These are phyloP conservation scores for Sanghuangporus weigelae DNA, from an alignment of 1,284 basidiomycete genomes.

Conservation along the genomic window DNA sequence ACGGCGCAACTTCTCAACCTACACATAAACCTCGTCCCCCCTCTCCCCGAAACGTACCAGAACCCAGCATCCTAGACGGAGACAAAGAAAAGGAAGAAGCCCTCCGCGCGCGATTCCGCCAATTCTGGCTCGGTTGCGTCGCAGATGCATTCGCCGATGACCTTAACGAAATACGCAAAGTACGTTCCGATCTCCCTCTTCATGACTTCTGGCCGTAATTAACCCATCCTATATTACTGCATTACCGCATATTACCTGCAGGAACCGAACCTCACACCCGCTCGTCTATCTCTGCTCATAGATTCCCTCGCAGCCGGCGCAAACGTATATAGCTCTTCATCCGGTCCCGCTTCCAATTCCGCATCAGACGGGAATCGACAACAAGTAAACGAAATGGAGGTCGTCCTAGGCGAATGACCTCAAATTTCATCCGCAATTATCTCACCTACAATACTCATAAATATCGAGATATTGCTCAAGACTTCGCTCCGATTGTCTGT, in stretches of 20 bases:
- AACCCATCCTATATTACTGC: neutral
- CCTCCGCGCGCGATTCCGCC: constrained; percentile 60
- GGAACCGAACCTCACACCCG: constrained; percentile 66
- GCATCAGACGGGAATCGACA: constrained; percentile 26
- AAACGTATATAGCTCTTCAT: constrained; percentile 53
- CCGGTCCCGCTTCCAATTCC: constrained; percentile 24
- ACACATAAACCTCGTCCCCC: constrained; percentile 40
- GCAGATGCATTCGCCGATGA: constrained; percentile 76
- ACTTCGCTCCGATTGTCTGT: too few relatives aligned
- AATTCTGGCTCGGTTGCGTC: constrained; percentile 77
- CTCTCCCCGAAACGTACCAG: constrained; percentile 53
- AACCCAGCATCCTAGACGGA: constrained; percentile 25
- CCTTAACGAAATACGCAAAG: constrained; percentile 72
- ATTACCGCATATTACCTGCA: constrained; percentile 25
- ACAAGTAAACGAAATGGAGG: constrained; percentile 39
- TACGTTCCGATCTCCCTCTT: constrained; percentile 24
- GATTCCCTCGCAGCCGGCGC: constrained; percentile 74
- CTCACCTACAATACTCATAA: neutral
- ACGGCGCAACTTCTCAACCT: constrained; percentile 1
- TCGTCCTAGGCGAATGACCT: constrained; percentile 30
- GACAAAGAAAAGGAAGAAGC: constrained; percentile 40
- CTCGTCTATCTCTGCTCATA: constrained; percentile 63
- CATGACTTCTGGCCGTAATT: neutral
- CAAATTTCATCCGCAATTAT: too few relatives aligned
- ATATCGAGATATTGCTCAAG: too few relatives aligned